Evolutionary conservation across 2,329 filamentous ascomycete genomes (phyloP), one percentile per base, ranked within the genome.

Genomic region (Colletotrichum tropicicola): DNA sequence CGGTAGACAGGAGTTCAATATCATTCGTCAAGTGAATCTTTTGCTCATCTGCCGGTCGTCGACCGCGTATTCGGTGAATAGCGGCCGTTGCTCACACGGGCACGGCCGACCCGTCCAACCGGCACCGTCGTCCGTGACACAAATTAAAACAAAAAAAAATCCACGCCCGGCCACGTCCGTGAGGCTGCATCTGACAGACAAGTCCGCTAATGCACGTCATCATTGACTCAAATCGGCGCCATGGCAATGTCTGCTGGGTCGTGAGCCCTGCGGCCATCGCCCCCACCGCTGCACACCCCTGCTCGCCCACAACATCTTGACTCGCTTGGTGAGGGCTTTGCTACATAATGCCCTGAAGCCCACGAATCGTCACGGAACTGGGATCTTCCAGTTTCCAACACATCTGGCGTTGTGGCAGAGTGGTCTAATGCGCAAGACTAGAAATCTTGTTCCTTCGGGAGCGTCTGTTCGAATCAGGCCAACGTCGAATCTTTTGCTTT

Each of bases 401-500:
- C 9, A 35, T 5, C 6, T 3, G 53, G 53, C 53, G 53, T 56
- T 56, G 53, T 56, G 53, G 53, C 53, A 56, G 41, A 56, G 53
- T 56, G 53, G 53, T 56, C 53, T 47, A 56, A 47, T 56, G 53
- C 53, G 53, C 53, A 56, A 56, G 53, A 56, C 53, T 56, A 56
- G 53, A 56, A 56, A 56, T 56, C 53, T 56, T 56, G 53, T 56
- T 56, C 53, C 53, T 56, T 55, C 52, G 52, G 52, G 52, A 55
- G 39, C 48, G 51, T 54, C 52, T 55, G 52, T 55, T 55, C 53
- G 53, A 56, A 47, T 56, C 53, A 56, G 53, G 53, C 53, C 53
- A 56, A 45, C 28, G 53, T 56, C 53, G 52, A 37, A 0, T 3
- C 12, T 32, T 45, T 45, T 54, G 13, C 6, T 49, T 51, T 32